Evolutionary conservation across 306 rosid species (phyloP).

Genomic region (Rosa persica): DNA sequence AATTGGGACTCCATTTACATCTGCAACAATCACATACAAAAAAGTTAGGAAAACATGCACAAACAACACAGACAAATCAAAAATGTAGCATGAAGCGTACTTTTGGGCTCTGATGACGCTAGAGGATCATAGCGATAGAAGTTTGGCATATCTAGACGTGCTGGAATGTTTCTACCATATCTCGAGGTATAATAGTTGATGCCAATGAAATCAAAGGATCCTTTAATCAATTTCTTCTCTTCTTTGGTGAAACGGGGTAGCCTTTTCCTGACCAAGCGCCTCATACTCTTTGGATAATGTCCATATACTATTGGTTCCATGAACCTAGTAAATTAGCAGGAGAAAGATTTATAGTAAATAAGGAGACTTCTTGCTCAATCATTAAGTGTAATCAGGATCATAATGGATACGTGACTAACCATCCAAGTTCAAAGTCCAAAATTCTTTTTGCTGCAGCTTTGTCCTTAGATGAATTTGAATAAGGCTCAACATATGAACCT

Average conservation of each 20-base stretch:
- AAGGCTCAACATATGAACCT: slow-evolving; percentile 26
- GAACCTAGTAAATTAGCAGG: neutral
- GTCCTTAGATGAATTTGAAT: slow-evolving; percentile 25
- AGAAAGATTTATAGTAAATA: neutral
- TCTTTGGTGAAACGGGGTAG: slow-evolving; percentile 6
- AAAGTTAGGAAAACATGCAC: neutral
- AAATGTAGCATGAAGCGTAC: neutral
- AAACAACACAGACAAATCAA: neutral
- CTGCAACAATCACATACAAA: neutral
- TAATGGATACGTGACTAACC: slow-evolving; percentile 11
- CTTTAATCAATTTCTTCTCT: slow-evolving; percentile 19
- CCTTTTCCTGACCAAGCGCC: slow-evolving; percentile 19
- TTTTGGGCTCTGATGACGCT: neutral
- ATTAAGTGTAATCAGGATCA: neutral
- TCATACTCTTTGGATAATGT: slow-evolving; percentile 30
- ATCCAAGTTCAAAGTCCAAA: slow-evolving; percentile 38
- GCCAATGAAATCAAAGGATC: slow-evolving; percentile 37
- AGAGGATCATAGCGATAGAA: slow-evolving; percentile 9
- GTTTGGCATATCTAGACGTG: neutral
- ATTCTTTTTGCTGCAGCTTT: slow-evolving; percentile 31
- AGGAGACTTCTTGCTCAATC: neutral
- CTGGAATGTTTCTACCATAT: neutral
- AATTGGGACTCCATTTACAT: neutral
- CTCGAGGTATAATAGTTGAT: slow-evolving; percentile 35
- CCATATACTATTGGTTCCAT: slow-evolving; percentile 24